phyloP scores from a whole-genome alignment of 345 rosid species.

The Iberis pinnata region DNA sequence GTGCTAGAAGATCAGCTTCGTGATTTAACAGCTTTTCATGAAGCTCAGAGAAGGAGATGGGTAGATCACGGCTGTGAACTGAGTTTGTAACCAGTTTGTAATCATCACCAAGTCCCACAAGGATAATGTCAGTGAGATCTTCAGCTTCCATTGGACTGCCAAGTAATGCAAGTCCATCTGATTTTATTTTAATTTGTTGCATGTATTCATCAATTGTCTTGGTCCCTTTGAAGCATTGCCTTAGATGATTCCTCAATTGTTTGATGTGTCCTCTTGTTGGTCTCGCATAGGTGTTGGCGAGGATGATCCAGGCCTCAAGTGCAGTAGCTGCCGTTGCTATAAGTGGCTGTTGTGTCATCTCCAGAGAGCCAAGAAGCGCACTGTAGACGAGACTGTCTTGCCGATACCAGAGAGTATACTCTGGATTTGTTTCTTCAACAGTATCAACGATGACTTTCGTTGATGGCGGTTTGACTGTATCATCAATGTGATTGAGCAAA shows the following conservation, averaged over 20 bases:
- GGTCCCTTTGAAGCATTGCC: background rate
- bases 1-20: background rate
- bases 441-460: too few species aligned
- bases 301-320: background rate
- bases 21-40: background rate
- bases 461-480: too few species aligned
- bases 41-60: background rate
- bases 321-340: background rate
- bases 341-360: background rate
- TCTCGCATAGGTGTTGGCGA: background rate
- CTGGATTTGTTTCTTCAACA: background rate
- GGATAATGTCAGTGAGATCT: background rate
- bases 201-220: background rate
- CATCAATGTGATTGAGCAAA: background rate
- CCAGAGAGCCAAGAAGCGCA: background rate
- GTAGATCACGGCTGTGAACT: background rate
- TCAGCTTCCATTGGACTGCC: background rate
- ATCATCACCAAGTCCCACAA: background rate
- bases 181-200: background rate
- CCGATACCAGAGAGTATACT: background rate
- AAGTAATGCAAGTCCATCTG: background rate
- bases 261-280: background rate
- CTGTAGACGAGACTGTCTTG: background rate
- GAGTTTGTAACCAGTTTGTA: background rate
- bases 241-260: background rate